Evolutionary conservation across 257 asterid species (phyloP), one percentile per base, ranked within the genome.

Genomic region (Ilex aquifolium): DNA sequence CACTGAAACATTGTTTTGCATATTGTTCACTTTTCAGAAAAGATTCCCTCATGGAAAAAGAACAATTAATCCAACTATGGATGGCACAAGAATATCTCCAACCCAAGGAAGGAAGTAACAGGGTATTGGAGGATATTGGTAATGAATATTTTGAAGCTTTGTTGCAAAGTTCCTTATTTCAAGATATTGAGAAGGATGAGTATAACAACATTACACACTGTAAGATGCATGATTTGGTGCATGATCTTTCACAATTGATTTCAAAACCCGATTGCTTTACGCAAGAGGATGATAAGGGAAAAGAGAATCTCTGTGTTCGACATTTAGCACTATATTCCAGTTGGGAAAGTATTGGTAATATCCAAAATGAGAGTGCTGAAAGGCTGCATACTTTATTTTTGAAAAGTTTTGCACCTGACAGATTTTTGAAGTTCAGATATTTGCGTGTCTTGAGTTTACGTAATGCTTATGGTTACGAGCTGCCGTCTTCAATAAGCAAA

Each of bases 211-310:
- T 67, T 1, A 44, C 7, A 16, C 0, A 3, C 5, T 61, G 63
- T 44, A 72, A 69, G 53, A 68, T 77, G 80, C 78, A 76, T 61
- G 69, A 77, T 53, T 60, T 76, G 56, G 82, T 71, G 54, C 82
- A 76, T 53, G 78, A 63, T 51, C 71, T 76, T 52, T 76, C 78
- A 4, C 48, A 46, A 13, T 67, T 60, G 2, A 14, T 80, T 40
- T 58, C 64, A 9, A 56, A 59, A 17, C 14, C 44, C 4, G 59
- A 57, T n/a, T 39, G 7, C 17, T 32, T 36, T 61, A 39, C 60
- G 29, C 56, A 32, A 11, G 32, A 69, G 16, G 17, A 13, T 11
- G 44, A 27, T 55, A n/a, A 10, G 7, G 59, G 15, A 61, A 44
- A 11, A 30, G 50, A 30, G 7, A 31, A 12, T 2, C 7, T 4